phyloP scores from a whole-genome alignment of 257 asterid genomes.

The Orobanche coerulescens region DNA sequence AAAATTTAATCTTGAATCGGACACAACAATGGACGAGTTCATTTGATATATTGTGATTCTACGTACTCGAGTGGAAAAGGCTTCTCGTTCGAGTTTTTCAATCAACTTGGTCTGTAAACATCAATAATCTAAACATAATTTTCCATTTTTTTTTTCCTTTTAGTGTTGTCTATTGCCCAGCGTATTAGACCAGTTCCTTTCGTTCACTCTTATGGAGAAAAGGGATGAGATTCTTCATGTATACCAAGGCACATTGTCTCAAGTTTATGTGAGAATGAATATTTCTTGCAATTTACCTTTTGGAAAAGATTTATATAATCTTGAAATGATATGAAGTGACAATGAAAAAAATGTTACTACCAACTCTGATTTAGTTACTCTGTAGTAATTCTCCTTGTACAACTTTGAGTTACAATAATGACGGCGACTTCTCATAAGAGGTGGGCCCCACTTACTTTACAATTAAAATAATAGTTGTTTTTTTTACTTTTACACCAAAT shows the following conservation, averaged over 20 bases:
- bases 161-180: not conserved
- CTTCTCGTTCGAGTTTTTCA: not conserved
- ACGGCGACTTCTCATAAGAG: no score
- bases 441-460: no score
- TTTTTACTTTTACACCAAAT: no score
- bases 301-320: not conserved
- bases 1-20: not conserved
- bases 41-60: conserved; percentile 6
- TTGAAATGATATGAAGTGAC: not conserved
- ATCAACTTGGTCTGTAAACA: not conserved
- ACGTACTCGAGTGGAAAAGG: not conserved
- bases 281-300: not conserved
- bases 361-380: no score
- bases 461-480: no score
- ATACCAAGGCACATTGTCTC: not conserved
- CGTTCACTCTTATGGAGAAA: not conserved
- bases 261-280: no score
- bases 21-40: not conserved
- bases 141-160: not conserved
- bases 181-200: not conserved
- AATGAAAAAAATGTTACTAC: no score
- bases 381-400: no score
- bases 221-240: no score
- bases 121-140: not conserved
- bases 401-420: no score